Base-by-base conservation (phyloP, 2,329 filamentous ascomycete genomes). In the Byssochlamys sp. region DNA sequence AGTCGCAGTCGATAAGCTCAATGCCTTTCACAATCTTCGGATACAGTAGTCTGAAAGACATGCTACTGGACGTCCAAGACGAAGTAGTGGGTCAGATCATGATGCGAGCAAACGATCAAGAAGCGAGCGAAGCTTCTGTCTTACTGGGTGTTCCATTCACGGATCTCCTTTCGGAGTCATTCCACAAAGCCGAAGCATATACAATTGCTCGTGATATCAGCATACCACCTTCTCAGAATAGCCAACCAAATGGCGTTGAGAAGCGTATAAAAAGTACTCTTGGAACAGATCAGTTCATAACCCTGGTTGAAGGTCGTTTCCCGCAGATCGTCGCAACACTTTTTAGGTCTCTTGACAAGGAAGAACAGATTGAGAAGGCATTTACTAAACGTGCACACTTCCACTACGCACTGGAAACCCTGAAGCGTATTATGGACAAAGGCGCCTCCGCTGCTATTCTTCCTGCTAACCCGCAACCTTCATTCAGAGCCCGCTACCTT, bases 1-100 rank as follows among this genome's bases (percentile, higher is more conserved):
- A 90, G 60, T 75, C 75, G 0, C 82, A 87, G 58, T 73, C 76
- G 1, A 76, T 96, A 6, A 77, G 81, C n/a, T 79, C 84, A 2
- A 88, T 99, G 53, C 92, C 94, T 0, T 96, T 83, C 67, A 77
- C 80, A n/a, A 88, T 94, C 1, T 99, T 99, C 70, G 87, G 86
- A 1, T 99, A 95, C 67, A 58, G 73, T 1, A 83, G 75, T 14
- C 79, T 97, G 1, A 70, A 78, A 19, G 85, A 89, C 3, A 80
- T 99, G 55, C 72, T 96, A 2, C 67, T 72, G 4, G 84, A 89
- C 59, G 84, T 88, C 4, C 84, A 90, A 68, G 83, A 86, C 31
- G 94, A 99, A 71, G 81, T 89, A 3, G 82, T 88, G 19, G 90
- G 88, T 0, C 83, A 96, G 59, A 83, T 92, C 67, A 78, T 92